Evolutionary conservation across 1,139 yeast genomes (phyloP).

Genomic region (Eremothecium sinecaudum): DNA sequence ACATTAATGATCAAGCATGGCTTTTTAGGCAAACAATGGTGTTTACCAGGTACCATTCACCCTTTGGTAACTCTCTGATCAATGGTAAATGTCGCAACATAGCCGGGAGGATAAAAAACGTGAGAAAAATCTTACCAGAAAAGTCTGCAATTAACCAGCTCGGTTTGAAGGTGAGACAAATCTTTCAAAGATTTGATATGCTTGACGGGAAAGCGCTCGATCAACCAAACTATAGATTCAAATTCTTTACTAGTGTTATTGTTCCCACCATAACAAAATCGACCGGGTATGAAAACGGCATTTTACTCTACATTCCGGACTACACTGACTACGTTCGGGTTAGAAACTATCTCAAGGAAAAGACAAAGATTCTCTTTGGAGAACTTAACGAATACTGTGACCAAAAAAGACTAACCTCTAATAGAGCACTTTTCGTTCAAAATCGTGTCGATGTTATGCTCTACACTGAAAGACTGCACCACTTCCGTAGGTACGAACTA

Average conservation of each 20-base stretch:
- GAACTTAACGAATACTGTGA: slow-evolving; percentile 76
- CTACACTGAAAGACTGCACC: slow-evolving; percentile 90
- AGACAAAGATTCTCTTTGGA: slow-evolving; percentile 48
- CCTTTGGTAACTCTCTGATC: slow-evolving; percentile 63
- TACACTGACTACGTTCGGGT: slow-evolving; percentile 79
- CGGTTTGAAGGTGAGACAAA: slow-evolving; percentile 57
- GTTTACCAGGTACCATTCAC: slow-evolving; percentile 66
- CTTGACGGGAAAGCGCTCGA: slow-evolving; percentile 42
- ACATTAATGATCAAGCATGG: slow-evolving; percentile 73
- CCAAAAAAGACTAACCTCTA: slow-evolving; percentile 58
- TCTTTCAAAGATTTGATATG: slow-evolving; percentile 56
- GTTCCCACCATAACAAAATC: slow-evolving; percentile 59
- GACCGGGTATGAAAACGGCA: slow-evolving; percentile 53
- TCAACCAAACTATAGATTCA: slow-evolving; percentile 76
- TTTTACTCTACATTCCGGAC: slow-evolving; percentile 71
- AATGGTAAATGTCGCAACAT: slow-evolving; percentile 52
- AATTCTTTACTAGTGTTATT: slow-evolving; percentile 62
- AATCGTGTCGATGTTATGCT: slow-evolving; percentile 65
- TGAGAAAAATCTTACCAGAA: slow-evolving; percentile 24
- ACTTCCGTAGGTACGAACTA: slow-evolving; percentile 75
- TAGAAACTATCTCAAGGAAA: slow-evolving; percentile 58
- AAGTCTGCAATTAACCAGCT: slow-evolving; percentile 39
- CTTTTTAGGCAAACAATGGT: slow-evolving; percentile 69
- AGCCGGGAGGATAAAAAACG: slow-evolving; percentile 56
- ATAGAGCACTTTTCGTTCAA: slow-evolving; percentile 55